phyloP scores from a whole-genome alignment of 2,329 filamentous ascomycete species.

The Chaetomium globosum region DNA sequence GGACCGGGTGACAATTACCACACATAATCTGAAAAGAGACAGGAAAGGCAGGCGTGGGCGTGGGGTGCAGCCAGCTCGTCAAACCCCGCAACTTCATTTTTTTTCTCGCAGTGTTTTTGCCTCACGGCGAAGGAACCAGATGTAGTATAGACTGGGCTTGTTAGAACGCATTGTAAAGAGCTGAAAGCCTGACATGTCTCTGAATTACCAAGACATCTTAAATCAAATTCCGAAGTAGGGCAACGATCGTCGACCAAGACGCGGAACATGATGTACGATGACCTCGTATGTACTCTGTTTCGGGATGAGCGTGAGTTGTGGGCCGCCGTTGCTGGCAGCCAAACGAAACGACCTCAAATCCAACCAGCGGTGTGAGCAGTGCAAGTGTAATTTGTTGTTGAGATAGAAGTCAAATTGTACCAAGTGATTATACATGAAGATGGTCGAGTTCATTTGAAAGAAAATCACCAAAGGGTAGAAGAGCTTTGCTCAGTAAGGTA shows the following conservation, averaged over 20 bases:
- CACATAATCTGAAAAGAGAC: neutral
- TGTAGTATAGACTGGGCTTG: neutral
- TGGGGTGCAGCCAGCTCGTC: constrained; percentile 3
- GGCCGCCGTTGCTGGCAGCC: constrained; percentile 13
- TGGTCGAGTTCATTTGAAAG: neutral
- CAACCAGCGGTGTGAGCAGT: neutral
- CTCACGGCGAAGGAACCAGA: neutral
- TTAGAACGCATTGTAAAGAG: neutral
- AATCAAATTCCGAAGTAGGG: neutral
- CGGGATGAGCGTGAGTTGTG: neutral
- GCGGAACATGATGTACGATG: constrained; percentile 26
- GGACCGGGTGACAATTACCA: neutral
- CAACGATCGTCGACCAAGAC: constrained; percentile 25
- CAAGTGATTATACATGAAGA: neutral
- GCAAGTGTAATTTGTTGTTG: neutral
- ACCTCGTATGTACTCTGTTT: constrained; percentile 22
- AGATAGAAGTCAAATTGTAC: too few species aligned
- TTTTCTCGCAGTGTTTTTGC: neutral
- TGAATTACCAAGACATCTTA: constrained; percentile 7
- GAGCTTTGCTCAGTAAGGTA: neutral
- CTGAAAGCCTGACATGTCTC: neutral
- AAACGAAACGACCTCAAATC: neutral
- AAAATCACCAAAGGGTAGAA: neutral
- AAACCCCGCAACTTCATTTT: neutral
- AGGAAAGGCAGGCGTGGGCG: neutral